Evolutionary conservation across 176 grass and related monocot genomes (phyloP).

Genomic region (Phragmites australis): DNA sequence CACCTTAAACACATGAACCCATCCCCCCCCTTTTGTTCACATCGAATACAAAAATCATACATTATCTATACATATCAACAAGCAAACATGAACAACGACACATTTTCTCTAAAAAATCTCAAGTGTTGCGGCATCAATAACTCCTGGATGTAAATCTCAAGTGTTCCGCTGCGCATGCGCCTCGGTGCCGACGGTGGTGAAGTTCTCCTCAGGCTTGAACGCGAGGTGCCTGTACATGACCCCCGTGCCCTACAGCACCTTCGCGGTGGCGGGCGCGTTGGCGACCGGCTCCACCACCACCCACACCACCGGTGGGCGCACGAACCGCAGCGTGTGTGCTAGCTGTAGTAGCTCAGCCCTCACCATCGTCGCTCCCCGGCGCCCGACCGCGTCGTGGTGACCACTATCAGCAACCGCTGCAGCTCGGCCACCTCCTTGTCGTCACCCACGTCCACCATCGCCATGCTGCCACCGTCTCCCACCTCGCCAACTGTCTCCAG

Average conservation of each 20-base stretch:
- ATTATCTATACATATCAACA: too few species aligned
- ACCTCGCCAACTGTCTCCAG: not conserved
- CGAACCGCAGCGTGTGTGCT: conserved; percentile 64
- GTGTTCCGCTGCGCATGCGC: conserved; percentile 73
- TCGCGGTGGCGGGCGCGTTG: conserved; percentile 51
- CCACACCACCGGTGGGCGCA: conserved; percentile 75
- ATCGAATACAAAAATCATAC: too few species aligned
- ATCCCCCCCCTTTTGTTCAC: too few species aligned
- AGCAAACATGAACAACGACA: too few species aligned
- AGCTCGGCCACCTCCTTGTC: too few species aligned
- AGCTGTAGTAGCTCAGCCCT: conserved; percentile 56
- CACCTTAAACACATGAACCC: too few species aligned
- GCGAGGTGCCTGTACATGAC: conserved; percentile 89
- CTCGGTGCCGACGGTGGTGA: conserved; percentile 58
- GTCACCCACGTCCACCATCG: too few species aligned
- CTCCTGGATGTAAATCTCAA: too few species aligned
- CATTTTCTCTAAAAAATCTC: too few species aligned
- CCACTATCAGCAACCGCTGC: too few species aligned
- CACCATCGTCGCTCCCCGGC: conserved; percentile 40
- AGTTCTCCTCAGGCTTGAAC: conserved; percentile 74
- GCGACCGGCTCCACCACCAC: conserved; percentile 68
- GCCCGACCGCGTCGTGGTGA: too few species aligned
- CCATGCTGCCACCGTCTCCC: not conserved
- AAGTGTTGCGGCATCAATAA: too few species aligned
- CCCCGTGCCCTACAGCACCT: conserved; percentile 65